Conservation (phyloP, 768 basidiomycete genomes). For the Fomitopsis serialis region DNA sequence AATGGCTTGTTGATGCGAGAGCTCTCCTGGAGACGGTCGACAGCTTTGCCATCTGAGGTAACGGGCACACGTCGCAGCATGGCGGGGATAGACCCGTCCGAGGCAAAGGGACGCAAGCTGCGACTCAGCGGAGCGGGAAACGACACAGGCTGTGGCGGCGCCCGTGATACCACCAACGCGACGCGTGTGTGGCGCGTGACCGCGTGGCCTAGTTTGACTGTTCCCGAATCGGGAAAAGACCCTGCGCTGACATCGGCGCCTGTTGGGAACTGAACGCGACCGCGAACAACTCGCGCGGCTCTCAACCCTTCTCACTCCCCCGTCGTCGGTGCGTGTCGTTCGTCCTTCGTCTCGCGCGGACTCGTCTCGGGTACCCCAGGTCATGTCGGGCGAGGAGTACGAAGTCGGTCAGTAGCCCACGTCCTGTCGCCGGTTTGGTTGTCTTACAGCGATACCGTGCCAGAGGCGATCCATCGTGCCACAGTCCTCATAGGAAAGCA, state of each 20-base stretch:
- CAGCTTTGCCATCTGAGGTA: constrained; percentile 59
- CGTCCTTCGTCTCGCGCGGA: no score
- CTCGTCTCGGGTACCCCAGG: no score
- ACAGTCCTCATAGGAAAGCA: constrained; percentile 11
- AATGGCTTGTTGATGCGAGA: constrained; percentile 74
- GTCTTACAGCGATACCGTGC: constrained; percentile 2
- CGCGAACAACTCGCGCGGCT: no score
- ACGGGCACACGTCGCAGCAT: constrained; percentile 74
- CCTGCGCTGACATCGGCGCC: not conserved
- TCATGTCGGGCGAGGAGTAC: constrained; percentile 43
- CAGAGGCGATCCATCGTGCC: constrained; percentile 53
- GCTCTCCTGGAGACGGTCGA: constrained; percentile 69
- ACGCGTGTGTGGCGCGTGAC: constrained; percentile 6
- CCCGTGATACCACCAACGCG: constrained; percentile 7
- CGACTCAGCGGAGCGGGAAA: no score
- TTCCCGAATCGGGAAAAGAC: not conserved
- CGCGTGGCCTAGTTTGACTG: not conserved
- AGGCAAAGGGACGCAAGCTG: no score
- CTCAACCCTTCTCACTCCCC: no score
- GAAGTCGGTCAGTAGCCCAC: constrained; percentile 55
- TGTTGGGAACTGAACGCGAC: not conserved
- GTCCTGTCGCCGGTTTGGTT: not conserved
- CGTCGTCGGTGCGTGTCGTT: no score
- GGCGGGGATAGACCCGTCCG: not conserved
- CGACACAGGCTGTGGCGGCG: not conserved